A percentile compares a stretch with the other conserved stretches of the same genome.
Conservation (phyloP, 352 stramenopile species). For the Elongisporangium undulatum region DNA sequence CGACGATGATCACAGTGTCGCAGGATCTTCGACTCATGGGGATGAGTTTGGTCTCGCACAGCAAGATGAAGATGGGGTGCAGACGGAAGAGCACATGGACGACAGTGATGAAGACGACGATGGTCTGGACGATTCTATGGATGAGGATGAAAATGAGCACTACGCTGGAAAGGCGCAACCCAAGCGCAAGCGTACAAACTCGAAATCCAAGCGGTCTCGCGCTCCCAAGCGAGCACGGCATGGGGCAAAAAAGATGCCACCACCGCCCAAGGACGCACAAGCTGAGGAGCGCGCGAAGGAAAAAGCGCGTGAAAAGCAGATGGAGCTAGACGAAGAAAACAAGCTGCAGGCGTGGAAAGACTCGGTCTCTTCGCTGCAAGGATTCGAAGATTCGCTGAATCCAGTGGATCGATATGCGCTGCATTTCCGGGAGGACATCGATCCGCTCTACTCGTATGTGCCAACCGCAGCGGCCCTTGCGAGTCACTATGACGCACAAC, state of each 20-base stretch:
- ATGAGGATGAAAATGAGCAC: slow-evolving; percentile 43
- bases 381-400: slow-evolving; percentile 92
- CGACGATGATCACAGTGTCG: slow-evolving; percentile 5
- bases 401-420: slow-evolving; percentile 93
- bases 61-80: slow-evolving; percentile 1
- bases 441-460: slow-evolving; percentile 82
- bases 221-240: background rate
- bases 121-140: slow-evolving; percentile 13
- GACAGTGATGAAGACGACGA: slow-evolving; percentile 17
- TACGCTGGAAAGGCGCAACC: slow-evolving; percentile 15
- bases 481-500: slow-evolving; percentile 24
- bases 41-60: background rate
- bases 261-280: background rate
- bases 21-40: background rate
- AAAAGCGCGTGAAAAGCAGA: slow-evolving; percentile 72
- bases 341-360: slow-evolving; percentile 89
- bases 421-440: slow-evolving; percentile 89
- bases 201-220: background rate
- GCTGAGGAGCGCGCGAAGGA: slow-evolving; percentile 39
- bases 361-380: slow-evolving; percentile 64
- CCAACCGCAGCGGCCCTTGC: slow-evolving; percentile 66
- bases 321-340: slow-evolving; percentile 91
- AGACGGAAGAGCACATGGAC: slow-evolving; percentile 13
- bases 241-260: background rate
- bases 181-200: slow-evolving; percentile 13